phyloP scores from a whole-genome alignment of 2,329 filamentous ascomycete genomes.

The Dichotomopilus funicola region DNA sequence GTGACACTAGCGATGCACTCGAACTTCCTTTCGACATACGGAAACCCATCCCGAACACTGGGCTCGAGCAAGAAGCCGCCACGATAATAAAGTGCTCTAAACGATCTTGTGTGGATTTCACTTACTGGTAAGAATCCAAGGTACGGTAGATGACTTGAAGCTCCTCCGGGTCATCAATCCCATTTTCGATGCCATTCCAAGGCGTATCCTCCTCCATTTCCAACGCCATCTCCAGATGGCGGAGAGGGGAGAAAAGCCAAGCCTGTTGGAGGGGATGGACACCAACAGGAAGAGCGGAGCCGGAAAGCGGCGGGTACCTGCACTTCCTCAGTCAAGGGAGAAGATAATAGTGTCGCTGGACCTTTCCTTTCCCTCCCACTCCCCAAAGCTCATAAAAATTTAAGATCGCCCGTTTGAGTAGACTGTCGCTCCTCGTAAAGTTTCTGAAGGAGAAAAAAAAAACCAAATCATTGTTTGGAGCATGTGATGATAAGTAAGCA shows the following conservation, averaged over 20 bases:
- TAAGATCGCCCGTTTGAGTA: not conserved
- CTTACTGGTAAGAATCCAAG: conserved; percentile 84
- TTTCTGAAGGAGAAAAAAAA: not conserved
- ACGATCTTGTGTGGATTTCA: conserved; percentile 19
- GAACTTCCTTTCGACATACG: too few relatives aligned
- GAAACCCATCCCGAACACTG: too few relatives aligned
- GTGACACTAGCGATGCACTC: too few relatives aligned
- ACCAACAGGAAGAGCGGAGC: conserved; percentile 6
- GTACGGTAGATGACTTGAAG: conserved; percentile 70
- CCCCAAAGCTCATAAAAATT: not conserved
- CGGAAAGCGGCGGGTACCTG: conserved; percentile 8
- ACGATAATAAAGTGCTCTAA: not conserved
- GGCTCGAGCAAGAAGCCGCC: too few relatives aligned
- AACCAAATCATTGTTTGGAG: too few relatives aligned
- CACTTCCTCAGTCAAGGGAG: not conserved
- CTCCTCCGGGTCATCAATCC: conserved; percentile 72
- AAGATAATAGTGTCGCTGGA: not conserved
- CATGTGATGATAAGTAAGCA: too few relatives aligned
- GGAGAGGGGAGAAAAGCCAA: not conserved
- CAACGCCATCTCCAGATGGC: not conserved
- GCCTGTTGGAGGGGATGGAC: not conserved
- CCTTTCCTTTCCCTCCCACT: not conserved
- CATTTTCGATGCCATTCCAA: conserved; percentile 59
- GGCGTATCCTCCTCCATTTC: conserved; percentile 33
- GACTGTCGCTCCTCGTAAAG: not conserved